Conservation (phyloP, 495 filamentous ascomycete species). For the Xylaria grammica region DNA sequence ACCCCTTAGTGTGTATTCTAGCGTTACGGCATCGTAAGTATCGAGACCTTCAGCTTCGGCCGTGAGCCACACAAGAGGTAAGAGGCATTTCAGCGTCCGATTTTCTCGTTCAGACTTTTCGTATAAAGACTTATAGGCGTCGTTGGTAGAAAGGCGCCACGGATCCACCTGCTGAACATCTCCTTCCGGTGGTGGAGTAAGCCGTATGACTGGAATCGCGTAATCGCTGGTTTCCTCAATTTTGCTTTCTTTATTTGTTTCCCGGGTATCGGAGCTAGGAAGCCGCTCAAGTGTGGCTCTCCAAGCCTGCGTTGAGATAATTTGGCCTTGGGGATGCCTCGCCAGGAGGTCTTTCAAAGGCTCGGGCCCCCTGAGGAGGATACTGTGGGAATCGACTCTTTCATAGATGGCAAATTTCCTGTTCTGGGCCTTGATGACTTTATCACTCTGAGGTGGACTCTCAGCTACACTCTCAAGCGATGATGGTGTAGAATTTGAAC, state of each 20-base stretch:
- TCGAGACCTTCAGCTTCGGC: slow-evolving; percentile 27
- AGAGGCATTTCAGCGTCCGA: slow-evolving; percentile 13
- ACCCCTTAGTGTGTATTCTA: slow-evolving; percentile 15
- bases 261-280: neutral
- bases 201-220: neutral
- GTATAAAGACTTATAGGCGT: slow-evolving; percentile 24
- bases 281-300: neutral
- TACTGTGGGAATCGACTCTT: neutral
- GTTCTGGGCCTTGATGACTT: neutral
- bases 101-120: slow-evolving; percentile 10
- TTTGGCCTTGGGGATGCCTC: neutral
- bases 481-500: slow-evolving; percentile 1
- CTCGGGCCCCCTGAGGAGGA: neutral
- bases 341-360: neutral
- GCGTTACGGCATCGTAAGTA: slow-evolving; percentile 1
- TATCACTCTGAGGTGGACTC: neutral
- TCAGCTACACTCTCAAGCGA: neutral
- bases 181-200: slow-evolving; percentile 4
- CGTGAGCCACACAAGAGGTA: slow-evolving; percentile 24
- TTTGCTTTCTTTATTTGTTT: neutral
- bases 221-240: neutral
- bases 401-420: neutral
- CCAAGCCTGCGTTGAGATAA: neutral
- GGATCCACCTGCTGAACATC: neutral
- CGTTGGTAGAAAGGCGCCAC: neutral